Conservation (phyloP, 768 basidiomycete species). For the Calocybe cyanea region DNA sequence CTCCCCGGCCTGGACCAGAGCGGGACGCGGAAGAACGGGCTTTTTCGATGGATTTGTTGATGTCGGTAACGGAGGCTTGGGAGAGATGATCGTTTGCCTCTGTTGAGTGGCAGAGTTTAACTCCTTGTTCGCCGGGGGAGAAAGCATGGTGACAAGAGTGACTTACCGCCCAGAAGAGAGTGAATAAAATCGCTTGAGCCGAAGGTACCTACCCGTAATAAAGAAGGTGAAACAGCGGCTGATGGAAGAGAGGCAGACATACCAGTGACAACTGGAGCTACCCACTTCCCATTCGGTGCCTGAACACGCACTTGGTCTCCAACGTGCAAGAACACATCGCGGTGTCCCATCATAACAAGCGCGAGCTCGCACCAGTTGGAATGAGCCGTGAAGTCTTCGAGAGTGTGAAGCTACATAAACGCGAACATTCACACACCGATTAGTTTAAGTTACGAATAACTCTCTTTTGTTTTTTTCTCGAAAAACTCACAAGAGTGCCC, state of each 20-base stretch:
- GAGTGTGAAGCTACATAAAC: slow-evolving; percentile 75
- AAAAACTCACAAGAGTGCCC: slow-evolving; percentile 50
- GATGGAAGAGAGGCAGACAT: slow-evolving; percentile 5
- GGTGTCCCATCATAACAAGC: slow-evolving; percentile 69
- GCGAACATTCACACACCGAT: too few species aligned
- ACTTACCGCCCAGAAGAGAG: slow-evolving; percentile 61
- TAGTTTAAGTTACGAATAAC: not conserved
- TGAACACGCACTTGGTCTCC: slow-evolving; percentile 76
- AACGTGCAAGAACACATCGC: slow-evolving; percentile 81
- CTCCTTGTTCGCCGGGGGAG: too few species aligned
- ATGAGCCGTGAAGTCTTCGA: slow-evolving; percentile 88
- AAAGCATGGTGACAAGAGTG: not conserved
- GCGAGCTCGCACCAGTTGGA: slow-evolving; percentile 88
- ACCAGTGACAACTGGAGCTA: slow-evolving; percentile 83
- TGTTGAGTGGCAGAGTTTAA: not conserved
- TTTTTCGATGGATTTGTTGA: slow-evolving; percentile 72
- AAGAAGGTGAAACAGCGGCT: not conserved
- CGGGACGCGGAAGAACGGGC: slow-evolving; percentile 46
- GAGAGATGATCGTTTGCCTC: slow-evolving; percentile 18
- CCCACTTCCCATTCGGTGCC: slow-evolving; percentile 68
- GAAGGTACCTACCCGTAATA: slow-evolving; percentile 51
- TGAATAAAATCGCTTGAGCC: slow-evolving; percentile 77
- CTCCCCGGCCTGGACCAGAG: slow-evolving; percentile 28
- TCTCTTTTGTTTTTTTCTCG: not conserved
- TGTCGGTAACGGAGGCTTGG: slow-evolving; percentile 81